phyloP scores from a whole-genome alignment of 2,329 filamentous ascomycete species.

The Pseudopyrenochaeta lycopersici region DNA sequence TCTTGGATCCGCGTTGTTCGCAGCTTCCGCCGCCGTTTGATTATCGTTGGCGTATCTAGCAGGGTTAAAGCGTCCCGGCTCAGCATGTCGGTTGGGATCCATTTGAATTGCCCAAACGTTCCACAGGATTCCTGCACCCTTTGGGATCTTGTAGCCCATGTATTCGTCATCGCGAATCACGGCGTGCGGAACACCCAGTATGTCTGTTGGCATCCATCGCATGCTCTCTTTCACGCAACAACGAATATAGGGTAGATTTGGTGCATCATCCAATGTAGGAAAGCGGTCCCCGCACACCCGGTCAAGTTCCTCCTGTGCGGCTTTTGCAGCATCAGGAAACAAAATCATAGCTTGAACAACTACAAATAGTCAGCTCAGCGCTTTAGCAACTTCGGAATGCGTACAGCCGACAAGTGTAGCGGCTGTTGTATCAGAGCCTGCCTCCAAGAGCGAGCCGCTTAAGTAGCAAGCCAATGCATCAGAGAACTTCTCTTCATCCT shows the following conservation, averaged over 20 bases:
- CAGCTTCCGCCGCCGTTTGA: conserved; percentile 42
- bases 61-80: conserved; percentile 57
- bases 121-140: conserved; percentile 43
- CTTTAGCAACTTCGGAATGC: not conserved
- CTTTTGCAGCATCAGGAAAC: conserved; percentile 28
- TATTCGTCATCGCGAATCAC: conserved; percentile 37
- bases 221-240: conserved; percentile 39
- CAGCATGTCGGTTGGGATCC: conserved; percentile 54
- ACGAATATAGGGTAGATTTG: conserved; percentile 35
- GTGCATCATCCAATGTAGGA: conserved; percentile 36
- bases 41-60: conserved; percentile 44
- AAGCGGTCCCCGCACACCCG: conserved; percentile 39
- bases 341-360: conserved; percentile 37
- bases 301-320: conserved; percentile 40
- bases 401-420: conserved; percentile 30
- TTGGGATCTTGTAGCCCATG: conserved; percentile 49
- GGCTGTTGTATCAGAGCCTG: conserved; percentile 41
- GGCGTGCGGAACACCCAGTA: conserved; percentile 37
- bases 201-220: conserved; percentile 42
- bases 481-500: conserved; percentile 28
- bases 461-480: conserved; percentile 34
- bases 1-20: conserved; percentile 35
- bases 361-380: conserved; percentile 1
- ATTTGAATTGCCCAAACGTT: conserved; percentile 45
- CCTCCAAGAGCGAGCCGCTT: conserved; percentile 36